Conservation (phyloP, 1,139 yeast genomes). For the Arxiozyma bovina region DNA sequence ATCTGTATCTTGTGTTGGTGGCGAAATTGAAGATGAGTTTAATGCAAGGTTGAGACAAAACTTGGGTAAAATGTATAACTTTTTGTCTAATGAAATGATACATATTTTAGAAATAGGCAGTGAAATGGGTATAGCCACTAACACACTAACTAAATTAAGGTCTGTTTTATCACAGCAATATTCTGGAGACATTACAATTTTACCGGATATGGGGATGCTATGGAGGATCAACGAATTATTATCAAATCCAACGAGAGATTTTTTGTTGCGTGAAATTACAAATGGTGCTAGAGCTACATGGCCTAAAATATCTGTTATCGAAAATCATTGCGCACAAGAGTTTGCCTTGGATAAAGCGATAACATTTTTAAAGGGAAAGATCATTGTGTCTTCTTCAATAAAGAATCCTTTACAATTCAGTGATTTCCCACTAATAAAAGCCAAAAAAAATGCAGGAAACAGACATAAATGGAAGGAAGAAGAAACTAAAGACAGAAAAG, state of each 20-base stretch:
- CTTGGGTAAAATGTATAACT: conserved; percentile 50
- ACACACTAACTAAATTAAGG: conserved; percentile 60
- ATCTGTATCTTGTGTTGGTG: conserved; percentile 60
- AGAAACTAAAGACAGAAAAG: conserved; percentile 1
- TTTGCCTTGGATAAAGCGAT: conserved; percentile 79
- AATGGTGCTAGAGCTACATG: conserved; percentile 90
- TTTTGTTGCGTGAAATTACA: conserved; percentile 57
- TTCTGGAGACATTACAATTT: conserved; percentile 86
- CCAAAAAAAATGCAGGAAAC: neutral
- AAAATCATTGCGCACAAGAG: conserved; percentile 84
- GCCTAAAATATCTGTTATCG: conserved; percentile 79
- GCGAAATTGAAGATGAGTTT: conserved; percentile 54
- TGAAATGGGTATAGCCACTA: conserved; percentile 69
- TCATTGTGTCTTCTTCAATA: conserved; percentile 37
- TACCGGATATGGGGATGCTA: conserved; percentile 59
- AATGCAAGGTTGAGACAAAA: conserved; percentile 47
- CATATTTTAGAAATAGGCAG: conserved; percentile 67
- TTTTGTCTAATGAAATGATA: conserved; percentile 60
- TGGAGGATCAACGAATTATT: conserved; percentile 56
- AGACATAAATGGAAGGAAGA: neutral
- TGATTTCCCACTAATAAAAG: conserved; percentile 18
- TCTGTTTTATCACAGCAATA: conserved; percentile 78
- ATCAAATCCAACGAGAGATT: conserved; percentile 72
- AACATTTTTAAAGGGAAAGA: conserved; percentile 53
- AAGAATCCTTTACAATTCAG: conserved; percentile 27